Conservation (phyloP, 345 rosid genomes). For the Gossypium rotundifolium region DNA sequence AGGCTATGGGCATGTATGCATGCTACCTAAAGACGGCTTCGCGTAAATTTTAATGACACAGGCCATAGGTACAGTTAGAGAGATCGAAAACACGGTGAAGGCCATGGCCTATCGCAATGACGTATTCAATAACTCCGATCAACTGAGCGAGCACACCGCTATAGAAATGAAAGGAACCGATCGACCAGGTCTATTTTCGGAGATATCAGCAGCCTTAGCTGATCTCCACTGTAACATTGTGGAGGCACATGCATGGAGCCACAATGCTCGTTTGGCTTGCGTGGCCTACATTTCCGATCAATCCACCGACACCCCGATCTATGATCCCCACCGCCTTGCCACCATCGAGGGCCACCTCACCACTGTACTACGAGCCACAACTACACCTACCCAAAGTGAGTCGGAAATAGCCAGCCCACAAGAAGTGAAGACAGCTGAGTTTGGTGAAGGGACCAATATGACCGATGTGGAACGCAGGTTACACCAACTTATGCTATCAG, state of each 20-base stretch:
- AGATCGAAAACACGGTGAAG: constrained; percentile 26
- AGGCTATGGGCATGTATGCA: too few species aligned
- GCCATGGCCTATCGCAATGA: constrained; percentile 18
- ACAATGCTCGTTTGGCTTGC: constrained; percentile 61
- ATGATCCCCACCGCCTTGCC: constrained; percentile 54
- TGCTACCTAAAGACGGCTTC: background rate
- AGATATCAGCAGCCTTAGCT: constrained; percentile 57
- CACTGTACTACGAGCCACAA: constrained; percentile 45
- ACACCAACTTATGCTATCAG: constrained; percentile 67
- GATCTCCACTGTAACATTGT: constrained; percentile 59
- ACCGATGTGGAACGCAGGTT: constrained; percentile 57
- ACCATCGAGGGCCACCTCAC: constrained; percentile 55
- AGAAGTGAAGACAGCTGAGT: constrained; percentile 34
- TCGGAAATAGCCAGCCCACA: constrained; percentile 24
- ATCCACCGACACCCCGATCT: constrained; percentile 38
- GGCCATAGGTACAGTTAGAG: constrained; percentile 54
- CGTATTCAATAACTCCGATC: constrained; percentile 15
- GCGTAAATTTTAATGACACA: constrained; percentile 10
- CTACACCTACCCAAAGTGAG: constrained; percentile 19
- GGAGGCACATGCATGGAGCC: constrained; percentile 83
- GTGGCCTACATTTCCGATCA: constrained; percentile 58
- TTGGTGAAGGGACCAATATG: constrained; percentile 35
- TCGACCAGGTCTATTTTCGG: constrained; percentile 73
- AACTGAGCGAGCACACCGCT: constrained; percentile 42
- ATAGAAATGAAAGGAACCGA: constrained; percentile 66